A percentile compares a stretch with the other conserved stretches of the same genome.
These are phyloP conservation scores for Aegilops tauschii DNA, from an alignment of 176 grass and related monocot genomes.

Conservation along the genomic window DNA sequence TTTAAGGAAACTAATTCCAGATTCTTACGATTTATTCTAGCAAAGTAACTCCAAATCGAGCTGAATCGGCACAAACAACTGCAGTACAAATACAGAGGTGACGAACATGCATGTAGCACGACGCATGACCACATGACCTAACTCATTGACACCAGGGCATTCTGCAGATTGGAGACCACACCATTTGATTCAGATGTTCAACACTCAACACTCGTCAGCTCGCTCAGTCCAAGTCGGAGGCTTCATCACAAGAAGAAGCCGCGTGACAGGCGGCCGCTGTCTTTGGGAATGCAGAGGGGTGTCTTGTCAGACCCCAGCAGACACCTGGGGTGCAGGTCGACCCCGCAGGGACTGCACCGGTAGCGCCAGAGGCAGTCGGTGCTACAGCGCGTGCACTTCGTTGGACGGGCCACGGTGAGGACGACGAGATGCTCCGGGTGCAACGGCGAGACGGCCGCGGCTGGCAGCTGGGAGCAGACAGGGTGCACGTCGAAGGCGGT, in stretches of 20 bases:
- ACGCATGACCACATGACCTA: not conserved
- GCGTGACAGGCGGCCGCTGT: too few species aligned
- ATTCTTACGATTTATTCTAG: too few species aligned
- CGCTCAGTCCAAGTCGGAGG: not conserved
- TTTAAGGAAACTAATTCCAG: too few species aligned
- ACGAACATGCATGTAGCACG: not conserved
- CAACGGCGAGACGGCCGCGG: not conserved
- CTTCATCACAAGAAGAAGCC: not conserved
- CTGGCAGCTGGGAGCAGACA: not conserved
- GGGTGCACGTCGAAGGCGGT: conserved; percentile 14
- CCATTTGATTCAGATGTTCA: not conserved
- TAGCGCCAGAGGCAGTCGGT: not conserved
- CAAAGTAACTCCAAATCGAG: too few species aligned
- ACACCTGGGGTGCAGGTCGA: not conserved
- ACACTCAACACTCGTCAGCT: not conserved
- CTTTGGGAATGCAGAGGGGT: not conserved
- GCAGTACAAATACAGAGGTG: not conserved
- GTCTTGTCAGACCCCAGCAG: not conserved
- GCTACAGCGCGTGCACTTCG: not conserved
- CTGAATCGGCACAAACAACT: not conserved
- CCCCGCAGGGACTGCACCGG: not conserved
- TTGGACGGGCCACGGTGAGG: not conserved
- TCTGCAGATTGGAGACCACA: not conserved
- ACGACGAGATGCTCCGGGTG: not conserved
- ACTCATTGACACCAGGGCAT: not conserved